These are phyloP conservation scores for Rubia peregrina DNA, from an alignment of 305 asterid genomes.

Conservation along the genomic window DNA sequence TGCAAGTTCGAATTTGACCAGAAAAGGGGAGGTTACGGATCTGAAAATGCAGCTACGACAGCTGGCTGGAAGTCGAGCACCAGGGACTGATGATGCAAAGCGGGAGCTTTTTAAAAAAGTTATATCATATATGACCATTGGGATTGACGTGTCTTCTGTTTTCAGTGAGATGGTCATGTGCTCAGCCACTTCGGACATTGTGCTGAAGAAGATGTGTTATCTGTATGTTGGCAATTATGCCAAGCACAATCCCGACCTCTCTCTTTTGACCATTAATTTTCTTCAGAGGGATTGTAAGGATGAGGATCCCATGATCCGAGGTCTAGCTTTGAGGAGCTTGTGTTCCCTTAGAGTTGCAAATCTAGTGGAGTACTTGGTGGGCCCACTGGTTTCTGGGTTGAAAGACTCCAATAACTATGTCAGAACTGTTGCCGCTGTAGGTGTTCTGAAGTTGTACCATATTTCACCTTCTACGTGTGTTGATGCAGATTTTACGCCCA, in stretches of 20 bases:
- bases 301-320: slow-evolving; percentile 99
- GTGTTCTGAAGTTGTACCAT: slow-evolving; percentile 89
- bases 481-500: slow-evolving; percentile 86
- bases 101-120: slow-evolving; percentile 95
- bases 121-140: slow-evolving; percentile 95
- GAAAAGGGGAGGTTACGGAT: slow-evolving; percentile 97
- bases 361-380: slow-evolving; percentile 97
- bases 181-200: slow-evolving; percentile 95
- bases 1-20: slow-evolving; percentile 26
- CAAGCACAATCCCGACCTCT: slow-evolving; percentile 91
- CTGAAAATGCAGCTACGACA: slow-evolving; percentile 90
- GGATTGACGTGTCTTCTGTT: slow-evolving; percentile 90
- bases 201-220: slow-evolving; percentile 97
- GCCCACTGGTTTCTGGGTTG: slow-evolving; percentile 82
- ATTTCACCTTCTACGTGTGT: slow-evolving; percentile 75
- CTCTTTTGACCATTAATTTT: slow-evolving; percentile 92
- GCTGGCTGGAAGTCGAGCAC: slow-evolving; percentile 95
- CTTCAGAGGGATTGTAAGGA: slow-evolving; percentile 98
- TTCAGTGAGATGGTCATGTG: slow-evolving; percentile 99
- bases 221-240: slow-evolving; percentile 96
- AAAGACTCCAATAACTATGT: slow-evolving; percentile 90
- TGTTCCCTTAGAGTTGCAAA: slow-evolving; percentile 93
- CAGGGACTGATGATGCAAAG: slow-evolving; percentile 88
- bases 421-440: slow-evolving; percentile 82
- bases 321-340: slow-evolving; percentile 96